Evolutionary conservation across 305 asterid species (phyloP), one percentile per base, ranked within the genome.

Genomic region (Caryopteris hybrid): DNA sequence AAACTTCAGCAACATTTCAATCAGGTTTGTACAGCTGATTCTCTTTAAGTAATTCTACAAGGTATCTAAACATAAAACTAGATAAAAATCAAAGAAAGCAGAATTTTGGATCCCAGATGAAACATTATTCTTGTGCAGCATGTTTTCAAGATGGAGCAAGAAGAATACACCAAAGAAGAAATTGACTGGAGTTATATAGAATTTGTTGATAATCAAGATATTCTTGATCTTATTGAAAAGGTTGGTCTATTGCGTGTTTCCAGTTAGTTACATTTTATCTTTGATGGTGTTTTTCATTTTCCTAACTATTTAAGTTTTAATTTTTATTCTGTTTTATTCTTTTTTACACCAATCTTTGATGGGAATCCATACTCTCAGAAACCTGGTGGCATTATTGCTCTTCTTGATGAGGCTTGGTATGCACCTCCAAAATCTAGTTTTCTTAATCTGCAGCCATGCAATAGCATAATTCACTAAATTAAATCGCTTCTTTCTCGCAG

Each of bases 81-180:
- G 21, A 54, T 42, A 38, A 60, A 36, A 63, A 54, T 18, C 12
- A 59, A 36, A 57, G 52, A 43, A 52, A 63, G 13, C 11, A 68
- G 53, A 71, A 52, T 33, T 41, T 55, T 60, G 63, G 39, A 59
- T 41, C 73, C 53, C 21, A 53, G 61, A 54, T 56, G 61, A n/a
- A 47, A 41, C 72, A 5, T 69, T 54, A 27, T 41, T 33, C 43
- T 29, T 54, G 14, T 42, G 70, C 94, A 90, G 97, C 97, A 88
- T 56, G 97, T 90, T 75, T 90, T 90, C 79, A 90, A 90, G 81
- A 88, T 86, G 95, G 97, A 90, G 76, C 97, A 90, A 83, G 97
- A 90, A 83, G 97, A 90, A 78, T 90, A 90, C 74, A 83, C 86
- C 25, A 88, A 83, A 75, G 97, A 90, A 81, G 95, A 86, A 76